Conservation (phyloP, 2,329 filamentous ascomycete genomes). For the Thielaviopsis punctulata region DNA sequence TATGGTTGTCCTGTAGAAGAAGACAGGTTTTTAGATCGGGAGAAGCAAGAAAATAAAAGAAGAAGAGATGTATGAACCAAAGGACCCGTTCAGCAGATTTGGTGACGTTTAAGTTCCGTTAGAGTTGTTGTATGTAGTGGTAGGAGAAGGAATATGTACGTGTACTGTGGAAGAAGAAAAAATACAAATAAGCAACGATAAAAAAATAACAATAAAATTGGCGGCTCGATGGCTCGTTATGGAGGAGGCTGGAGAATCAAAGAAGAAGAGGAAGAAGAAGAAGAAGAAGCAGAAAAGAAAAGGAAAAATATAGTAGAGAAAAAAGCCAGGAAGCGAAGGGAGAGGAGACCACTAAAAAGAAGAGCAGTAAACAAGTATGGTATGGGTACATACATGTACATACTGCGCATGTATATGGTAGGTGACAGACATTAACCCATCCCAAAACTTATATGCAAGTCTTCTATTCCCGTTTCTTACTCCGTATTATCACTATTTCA, state of each 20-base stretch:
- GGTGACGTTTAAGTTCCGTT: neutral
- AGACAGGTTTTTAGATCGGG: neutral
- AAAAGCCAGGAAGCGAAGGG: neutral
- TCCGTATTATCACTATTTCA: no score
- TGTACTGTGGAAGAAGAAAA: neutral
- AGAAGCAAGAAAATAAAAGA: neutral
- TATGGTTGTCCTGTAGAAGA: no score
- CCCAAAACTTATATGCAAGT: no score
- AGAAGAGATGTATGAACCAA: neutral
- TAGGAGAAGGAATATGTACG: neutral
- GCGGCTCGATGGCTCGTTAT: neutral
- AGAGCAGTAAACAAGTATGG: neutral
- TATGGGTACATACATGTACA: no score
- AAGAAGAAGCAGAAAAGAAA: slow-evolving; percentile 3
- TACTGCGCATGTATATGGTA: no score
- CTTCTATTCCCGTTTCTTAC: neutral
- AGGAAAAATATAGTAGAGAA: neutral
- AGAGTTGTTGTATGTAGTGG: neutral
- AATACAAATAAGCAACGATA: neutral
- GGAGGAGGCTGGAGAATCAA: slow-evolving; percentile 10
- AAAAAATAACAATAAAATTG: neutral
- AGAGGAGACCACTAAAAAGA: neutral
- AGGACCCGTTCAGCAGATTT: neutral
- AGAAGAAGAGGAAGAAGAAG: slow-evolving; percentile 1
- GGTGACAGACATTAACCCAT: no score